Evolutionary conservation across 225 moss, liverwort and hornwort species (phyloP), one percentile per base, ranked within the genome.

Genomic region (Polytrichum formosum): DNA sequence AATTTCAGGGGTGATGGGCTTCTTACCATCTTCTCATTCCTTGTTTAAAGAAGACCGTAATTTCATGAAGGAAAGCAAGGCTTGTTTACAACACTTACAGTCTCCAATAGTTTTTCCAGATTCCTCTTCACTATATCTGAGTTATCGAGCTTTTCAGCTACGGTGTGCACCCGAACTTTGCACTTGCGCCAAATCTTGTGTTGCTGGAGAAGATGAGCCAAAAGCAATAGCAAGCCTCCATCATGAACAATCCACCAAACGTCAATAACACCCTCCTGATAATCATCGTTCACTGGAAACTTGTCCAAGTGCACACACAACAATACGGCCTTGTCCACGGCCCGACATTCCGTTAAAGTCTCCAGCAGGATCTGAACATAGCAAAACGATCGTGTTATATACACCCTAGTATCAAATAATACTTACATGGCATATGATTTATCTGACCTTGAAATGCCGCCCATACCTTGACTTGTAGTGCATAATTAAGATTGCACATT

Each of bases 221-320:
- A 71, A 70, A 91, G 85, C 63, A 91, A 66, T 22, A 88, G 81
- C 73, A 91, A 77, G 22, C 88, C 90, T 66, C 90, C 90, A 68
- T 91, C 90, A 46, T 88, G 90, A 9, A 91, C 87, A 79, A 91
- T 85, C 90, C 90, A 91, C 90, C 90, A 91, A 9, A 91, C 85
- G 72, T 91, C 88, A 31, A 91, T 85, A 23, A 74, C 80, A 61
- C 90, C 90, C 72, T 91, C 88, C 31, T 87, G 87, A 60, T 73
- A 76, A 66, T 65, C 70, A 25, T 79, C 83, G 54, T 69, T 74
- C 3, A 70, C 76, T 25, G 90, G 90, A 26, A 91, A 91, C 28
- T 77, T 72, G 28, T 91, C 74, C 64, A 91, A 67, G 71, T 88
- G 81, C 90, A 91, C 73, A 67, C 90, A 91, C 9, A 91, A 75